Percentiles rank a stretch among this genome's conserved stretches.
Evolutionary conservation across 2,329 filamentous ascomycete species (phyloP).

Genomic region (Cercospora zeina): DNA sequence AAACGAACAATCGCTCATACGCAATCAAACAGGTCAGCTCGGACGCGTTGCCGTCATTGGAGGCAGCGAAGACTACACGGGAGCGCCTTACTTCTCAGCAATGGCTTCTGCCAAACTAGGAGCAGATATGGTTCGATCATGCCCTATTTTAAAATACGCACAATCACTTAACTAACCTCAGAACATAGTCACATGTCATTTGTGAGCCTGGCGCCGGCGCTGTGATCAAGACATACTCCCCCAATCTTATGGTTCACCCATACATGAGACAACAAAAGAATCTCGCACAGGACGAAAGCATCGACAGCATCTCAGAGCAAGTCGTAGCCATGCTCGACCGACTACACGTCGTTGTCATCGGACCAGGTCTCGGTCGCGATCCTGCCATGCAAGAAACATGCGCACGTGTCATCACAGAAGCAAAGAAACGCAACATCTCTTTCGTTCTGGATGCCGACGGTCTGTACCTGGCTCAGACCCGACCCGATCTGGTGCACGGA

Average conservation of each 20-base stretch:
- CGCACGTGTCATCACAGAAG: constrained; percentile 73
- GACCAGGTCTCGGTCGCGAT: constrained; percentile 88
- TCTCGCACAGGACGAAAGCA: constrained; percentile 55
- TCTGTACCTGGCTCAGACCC: constrained; percentile 71
- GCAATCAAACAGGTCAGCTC: constrained; percentile 67
- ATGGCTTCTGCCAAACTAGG: constrained; percentile 92
- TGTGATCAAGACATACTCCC: constrained; percentile 97
- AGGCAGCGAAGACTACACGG: constrained; percentile 93
- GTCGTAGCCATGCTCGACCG: constrained; percentile 81
- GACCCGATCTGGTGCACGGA: constrained; percentile 74
- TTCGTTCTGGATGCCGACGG: constrained; percentile 93
- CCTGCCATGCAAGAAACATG: constrained; percentile 86
- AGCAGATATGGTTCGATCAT: constrained; percentile 74
- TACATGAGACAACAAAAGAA: constrained; percentile 79
- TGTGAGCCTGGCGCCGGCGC: constrained; percentile 81
- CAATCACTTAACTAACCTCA: background rate
- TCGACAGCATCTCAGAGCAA: constrained; percentile 63
- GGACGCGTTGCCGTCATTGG: constrained; percentile 92
- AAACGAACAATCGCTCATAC: background rate
- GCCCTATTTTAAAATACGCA: background rate
- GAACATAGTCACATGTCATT: constrained; percentile 80
- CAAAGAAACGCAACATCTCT: constrained; percentile 68
- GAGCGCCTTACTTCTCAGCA: constrained; percentile 95
- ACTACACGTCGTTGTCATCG: constrained; percentile 88
- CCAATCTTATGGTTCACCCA: constrained; percentile 97